Evolutionary conservation across 331 rosid genomes (phyloP), one percentile per base, ranked within the genome.

Genomic region (Pyracantha coccinea): DNA sequence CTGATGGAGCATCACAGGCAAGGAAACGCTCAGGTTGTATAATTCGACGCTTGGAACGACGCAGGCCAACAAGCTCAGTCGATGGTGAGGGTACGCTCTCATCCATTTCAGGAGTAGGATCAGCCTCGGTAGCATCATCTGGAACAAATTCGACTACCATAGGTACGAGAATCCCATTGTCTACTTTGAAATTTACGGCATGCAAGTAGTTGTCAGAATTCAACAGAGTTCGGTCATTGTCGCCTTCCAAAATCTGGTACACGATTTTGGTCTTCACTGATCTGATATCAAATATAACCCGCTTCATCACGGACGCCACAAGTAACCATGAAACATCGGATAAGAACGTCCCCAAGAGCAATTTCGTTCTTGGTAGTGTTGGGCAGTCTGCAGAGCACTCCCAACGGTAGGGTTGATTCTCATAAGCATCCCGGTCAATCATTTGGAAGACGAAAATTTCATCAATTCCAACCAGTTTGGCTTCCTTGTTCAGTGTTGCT

Each of bases 21-120:
- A 91, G 75, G 81, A 90, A 94, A 24, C 97, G 95, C 59, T 90
- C 96, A 8, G 99, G 99, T 59, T 90, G 96, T 7, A 92, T 74
- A 74, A 87, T 84, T 45, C 96, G 82, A 20, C 99, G 96, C 75
- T 94, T 90, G 75, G 99, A 94, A 55, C 99, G 99, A 15, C 97
- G 81, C 75, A 94, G 77, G 57, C 83, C 92, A 24, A 75, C 73
- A 68, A 75, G 71, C 66, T 71, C 83, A 69, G 81, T 74, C 44
- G 63, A 63, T n/a, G 81, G 75, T 5, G 78, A 80, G 2, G 24
- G 77, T 80, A 69, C 77, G 53, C 70, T 85, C 68, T 75, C 90
- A 62, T 4, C 35, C 23, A 54, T 45, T 7, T 83, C 88, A 21
- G 28, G 65, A 24, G 68, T 74, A 32, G 75, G 77, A 52, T 29